Conservation (phyloP, 2,329 filamentous ascomycete species). For the Sporothrix brunneoviolacea region DNA sequence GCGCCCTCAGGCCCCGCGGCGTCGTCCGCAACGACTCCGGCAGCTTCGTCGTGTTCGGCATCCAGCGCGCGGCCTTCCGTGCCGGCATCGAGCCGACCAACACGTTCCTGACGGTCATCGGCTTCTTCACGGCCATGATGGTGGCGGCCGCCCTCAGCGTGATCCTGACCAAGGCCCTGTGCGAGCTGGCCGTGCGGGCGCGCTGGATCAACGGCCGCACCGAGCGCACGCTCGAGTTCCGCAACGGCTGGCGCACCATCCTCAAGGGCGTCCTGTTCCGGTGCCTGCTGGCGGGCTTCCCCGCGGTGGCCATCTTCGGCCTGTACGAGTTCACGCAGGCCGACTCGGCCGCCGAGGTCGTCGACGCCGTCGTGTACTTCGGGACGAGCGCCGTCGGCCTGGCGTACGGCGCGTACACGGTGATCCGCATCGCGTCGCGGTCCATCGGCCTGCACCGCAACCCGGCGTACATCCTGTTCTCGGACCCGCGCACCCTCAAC, state of each 20-base stretch:
- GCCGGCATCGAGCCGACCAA: slow-evolving; percentile 74
- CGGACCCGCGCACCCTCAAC: slow-evolving; percentile 75
- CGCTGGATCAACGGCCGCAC: slow-evolving; percentile 73
- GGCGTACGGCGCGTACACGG: slow-evolving; percentile 77
- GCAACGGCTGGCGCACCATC: slow-evolving; percentile 78
- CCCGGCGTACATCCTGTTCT: slow-evolving; percentile 84
- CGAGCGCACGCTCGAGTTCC: slow-evolving; percentile 68
- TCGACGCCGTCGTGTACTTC: slow-evolving; percentile 74
- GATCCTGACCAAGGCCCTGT: slow-evolving; percentile 65
- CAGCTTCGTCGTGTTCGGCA: slow-evolving; percentile 58
- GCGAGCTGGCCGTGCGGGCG: slow-evolving; percentile 63
- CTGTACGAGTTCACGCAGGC: slow-evolving; percentile 76
- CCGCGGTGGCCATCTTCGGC: slow-evolving; percentile 76
- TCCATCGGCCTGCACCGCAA: slow-evolving; percentile 85
- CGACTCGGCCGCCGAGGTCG: slow-evolving; percentile 72
- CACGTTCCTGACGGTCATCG: slow-evolving; percentile 75
- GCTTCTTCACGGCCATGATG: slow-evolving; percentile 75
- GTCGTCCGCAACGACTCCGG: slow-evolving; percentile 42
- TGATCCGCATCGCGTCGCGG: slow-evolving; percentile 71
- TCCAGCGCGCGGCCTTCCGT: slow-evolving; percentile 75
- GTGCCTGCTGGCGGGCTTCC: slow-evolving; percentile 74
- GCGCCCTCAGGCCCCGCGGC: slow-evolving; percentile 33
- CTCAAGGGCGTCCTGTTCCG: slow-evolving; percentile 83
- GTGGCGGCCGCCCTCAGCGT: slow-evolving; percentile 63
- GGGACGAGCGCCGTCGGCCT: slow-evolving; percentile 67